A percentile compares a stretch with the other conserved stretches of the same genome.
Conservation (phyloP, 1,284 basidiomycete species). For the Somion occarium region DNA sequence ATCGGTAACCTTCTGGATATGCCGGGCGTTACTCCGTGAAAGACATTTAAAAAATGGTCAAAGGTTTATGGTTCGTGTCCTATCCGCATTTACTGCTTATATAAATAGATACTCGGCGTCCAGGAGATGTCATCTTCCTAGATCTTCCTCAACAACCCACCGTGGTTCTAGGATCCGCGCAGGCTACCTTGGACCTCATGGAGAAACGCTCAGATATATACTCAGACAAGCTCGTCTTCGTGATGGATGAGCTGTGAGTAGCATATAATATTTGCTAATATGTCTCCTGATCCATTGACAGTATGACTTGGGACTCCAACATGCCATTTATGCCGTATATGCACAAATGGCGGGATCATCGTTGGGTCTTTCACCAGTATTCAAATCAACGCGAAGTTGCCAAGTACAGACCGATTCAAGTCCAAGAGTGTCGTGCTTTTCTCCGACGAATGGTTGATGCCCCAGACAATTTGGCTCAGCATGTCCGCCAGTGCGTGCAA, state of each 20-base stretch:
- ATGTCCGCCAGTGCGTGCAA: neutral
- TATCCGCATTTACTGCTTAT: neutral
- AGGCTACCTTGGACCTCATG: constrained; percentile 14
- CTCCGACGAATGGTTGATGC: neutral
- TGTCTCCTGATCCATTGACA: no score
- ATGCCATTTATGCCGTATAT: constrained; percentile 2
- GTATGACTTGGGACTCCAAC: constrained; percentile 7
- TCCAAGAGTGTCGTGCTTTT: constrained; percentile 1
- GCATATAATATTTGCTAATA: no score
- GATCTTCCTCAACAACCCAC: constrained; percentile 6
- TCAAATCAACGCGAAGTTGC: constrained; percentile 1
- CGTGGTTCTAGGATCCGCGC: constrained; percentile 12
- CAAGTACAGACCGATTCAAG: neutral
- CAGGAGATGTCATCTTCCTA: constrained; percentile 13
- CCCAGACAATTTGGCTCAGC: neutral
- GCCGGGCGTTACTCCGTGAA: constrained; percentile 1
- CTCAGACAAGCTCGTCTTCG: constrained; percentile 7
- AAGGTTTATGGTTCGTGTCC: neutral
- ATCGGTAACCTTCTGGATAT: constrained; percentile 8
- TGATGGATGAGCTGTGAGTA: constrained; percentile 2
- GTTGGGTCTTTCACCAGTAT: constrained; percentile 5
- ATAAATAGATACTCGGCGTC: no score
- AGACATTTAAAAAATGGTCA: neutral
- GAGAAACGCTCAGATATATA: constrained; percentile 14
- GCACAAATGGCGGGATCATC: neutral